A percentile compares a stretch with the other conserved stretches of the same genome.
These are phyloP conservation scores for Phyllosticta citrichinensis DNA, from an alignment of 2,329 filamentous ascomycete genomes.

Conservation along the genomic window DNA sequence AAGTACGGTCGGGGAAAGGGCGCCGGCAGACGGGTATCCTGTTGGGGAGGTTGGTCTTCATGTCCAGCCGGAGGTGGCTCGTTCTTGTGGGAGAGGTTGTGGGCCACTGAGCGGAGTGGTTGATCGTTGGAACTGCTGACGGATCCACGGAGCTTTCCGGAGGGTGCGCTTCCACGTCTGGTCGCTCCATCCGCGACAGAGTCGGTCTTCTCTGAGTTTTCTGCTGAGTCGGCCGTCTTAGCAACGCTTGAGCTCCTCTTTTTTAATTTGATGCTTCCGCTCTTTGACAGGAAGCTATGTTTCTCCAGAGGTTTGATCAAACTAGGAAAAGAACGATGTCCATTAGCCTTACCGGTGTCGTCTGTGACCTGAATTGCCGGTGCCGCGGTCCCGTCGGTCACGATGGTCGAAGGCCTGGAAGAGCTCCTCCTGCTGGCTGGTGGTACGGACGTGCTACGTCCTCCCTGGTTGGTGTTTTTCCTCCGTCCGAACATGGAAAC, in stretches of 20 bases:
- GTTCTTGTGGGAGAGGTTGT: constrained; percentile 27
- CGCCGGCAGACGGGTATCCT: constrained; percentile 35
- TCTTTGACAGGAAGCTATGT: constrained; percentile 21
- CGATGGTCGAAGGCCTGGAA: constrained; percentile 17
- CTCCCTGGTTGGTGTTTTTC: constrained; percentile 5
- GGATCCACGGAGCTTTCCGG: neutral
- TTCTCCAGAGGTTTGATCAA: constrained; percentile 22
- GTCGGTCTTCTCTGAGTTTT: constrained; percentile 11
- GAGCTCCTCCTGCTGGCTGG: constrained; percentile 27
- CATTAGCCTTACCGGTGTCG: constrained; percentile 21
- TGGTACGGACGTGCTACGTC: constrained; percentile 30
- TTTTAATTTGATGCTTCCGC: constrained; percentile 26
- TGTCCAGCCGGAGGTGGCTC: constrained; percentile 31
- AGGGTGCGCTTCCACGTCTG: constrained; percentile 5
- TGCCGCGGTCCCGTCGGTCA: constrained; percentile 30
- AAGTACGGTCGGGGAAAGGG: constrained; percentile 26
- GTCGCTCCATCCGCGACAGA: neutral
- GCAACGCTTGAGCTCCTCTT: constrained; percentile 23
- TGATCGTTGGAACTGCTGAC: constrained; percentile 20
- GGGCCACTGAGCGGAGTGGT: constrained; percentile 27
- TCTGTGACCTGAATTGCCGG: constrained; percentile 69
- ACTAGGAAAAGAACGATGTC: constrained; percentile 16
- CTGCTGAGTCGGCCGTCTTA: constrained; percentile 25
- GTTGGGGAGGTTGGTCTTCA: constrained; percentile 30
- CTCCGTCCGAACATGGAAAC: constrained; percentile 67